These are phyloP conservation scores for Pythium monospermum DNA, from an alignment of 352 stramenopile genomes.

Conservation along the genomic window DNA sequence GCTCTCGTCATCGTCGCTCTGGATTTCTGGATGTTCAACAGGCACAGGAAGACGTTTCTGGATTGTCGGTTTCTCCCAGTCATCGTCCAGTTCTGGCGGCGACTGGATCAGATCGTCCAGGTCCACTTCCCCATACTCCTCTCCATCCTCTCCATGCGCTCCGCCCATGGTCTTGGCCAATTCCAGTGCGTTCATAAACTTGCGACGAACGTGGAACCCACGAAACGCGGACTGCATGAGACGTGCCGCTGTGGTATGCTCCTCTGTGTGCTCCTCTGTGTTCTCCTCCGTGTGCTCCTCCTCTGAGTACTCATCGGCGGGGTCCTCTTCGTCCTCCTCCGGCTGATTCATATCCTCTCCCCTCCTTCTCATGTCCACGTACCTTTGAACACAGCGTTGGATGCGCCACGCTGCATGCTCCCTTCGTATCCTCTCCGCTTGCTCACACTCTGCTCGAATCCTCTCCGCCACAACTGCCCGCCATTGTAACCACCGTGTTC, in stretches of 20 bases:
- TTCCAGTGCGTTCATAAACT: constrained; percentile 56
- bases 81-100: constrained; percentile 51
- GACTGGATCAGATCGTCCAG: constrained; percentile 51
- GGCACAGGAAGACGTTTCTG: too few species aligned
- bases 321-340: neutral
- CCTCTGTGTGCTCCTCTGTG: constrained; percentile 3
- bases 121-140: constrained; percentile 45
- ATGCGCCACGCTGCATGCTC: neutral
- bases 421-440: neutral
- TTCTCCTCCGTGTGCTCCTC: constrained; percentile 10
- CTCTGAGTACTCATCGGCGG: neutral
- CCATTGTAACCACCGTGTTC: neutral
- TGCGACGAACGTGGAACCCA: constrained; percentile 58
- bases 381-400: neutral
- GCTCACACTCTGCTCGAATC: neutral
- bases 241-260: constrained; percentile 29
- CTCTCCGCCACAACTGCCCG: neutral
- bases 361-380: too few species aligned
- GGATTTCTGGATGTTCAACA: constrained; percentile 8
- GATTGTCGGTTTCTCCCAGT: constrained; percentile 50
- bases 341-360: neutral
- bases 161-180: constrained; percentile 29
- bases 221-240: constrained; percentile 66
- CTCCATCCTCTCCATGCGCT: constrained; percentile 18
- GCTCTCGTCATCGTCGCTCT: constrained; percentile 1